Percentiles rank a stretch among this genome's conserved stretches.
phyloP scores from a whole-genome alignment of 2,329 filamentous ascomycete genomes.

The Scedosporium apiospermum region DNA sequence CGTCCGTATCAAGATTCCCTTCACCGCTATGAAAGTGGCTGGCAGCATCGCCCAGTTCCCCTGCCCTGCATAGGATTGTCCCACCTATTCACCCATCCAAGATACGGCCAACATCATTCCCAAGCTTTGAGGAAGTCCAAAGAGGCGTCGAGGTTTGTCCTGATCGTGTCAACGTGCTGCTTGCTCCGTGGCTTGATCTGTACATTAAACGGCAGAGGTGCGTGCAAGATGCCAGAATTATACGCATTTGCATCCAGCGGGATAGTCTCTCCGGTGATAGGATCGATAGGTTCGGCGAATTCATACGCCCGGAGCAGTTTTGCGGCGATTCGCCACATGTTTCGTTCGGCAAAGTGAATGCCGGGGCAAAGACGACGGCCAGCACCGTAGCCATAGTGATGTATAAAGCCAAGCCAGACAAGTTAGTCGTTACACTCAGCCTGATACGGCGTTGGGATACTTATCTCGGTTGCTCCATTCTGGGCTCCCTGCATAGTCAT shows the following conservation, averaged over 20 bases:
- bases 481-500: slow-evolving; percentile 8
- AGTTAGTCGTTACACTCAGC: no score
- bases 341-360: slow-evolving; percentile 37
- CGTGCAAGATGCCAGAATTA: not conserved
- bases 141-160: not conserved
- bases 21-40: no score
- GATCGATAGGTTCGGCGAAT: not conserved
- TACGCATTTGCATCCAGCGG: not conserved
- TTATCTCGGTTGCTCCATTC: slow-evolving; percentile 3
- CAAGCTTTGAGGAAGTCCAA: not conserved
- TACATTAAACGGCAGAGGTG: not conserved
- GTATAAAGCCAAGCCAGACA: no score
- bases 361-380: slow-evolving; percentile 25
- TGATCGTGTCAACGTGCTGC: not conserved
- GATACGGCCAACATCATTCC: not conserved
- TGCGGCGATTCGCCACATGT: slow-evolving; percentile 24
- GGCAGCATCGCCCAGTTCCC: no score
- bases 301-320: slow-evolving; percentile 26
- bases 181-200: not conserved
- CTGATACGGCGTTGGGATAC: no score
- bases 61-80: no score
- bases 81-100: not conserved
- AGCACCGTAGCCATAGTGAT: slow-evolving; percentile 23
- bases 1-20: no score
- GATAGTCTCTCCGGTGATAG: not conserved